Evolutionary conservation across 768 basidiomycete species (phyloP).

Genomic region (Leccinellum luteum): DNA sequence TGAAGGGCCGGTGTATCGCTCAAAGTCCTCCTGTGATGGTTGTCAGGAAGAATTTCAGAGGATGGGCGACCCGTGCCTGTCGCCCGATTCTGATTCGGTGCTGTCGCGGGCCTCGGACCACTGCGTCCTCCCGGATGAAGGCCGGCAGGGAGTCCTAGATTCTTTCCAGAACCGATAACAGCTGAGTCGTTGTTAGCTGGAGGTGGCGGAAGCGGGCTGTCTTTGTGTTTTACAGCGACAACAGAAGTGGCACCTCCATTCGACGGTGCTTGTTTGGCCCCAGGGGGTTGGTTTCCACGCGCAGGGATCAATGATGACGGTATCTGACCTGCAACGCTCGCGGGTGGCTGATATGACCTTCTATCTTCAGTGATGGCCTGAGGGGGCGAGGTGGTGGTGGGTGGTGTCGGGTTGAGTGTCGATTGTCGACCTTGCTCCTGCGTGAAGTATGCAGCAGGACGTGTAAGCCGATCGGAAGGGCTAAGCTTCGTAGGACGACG

Average conservation of each 20-base stretch:
- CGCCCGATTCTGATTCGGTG: constrained; percentile 13
- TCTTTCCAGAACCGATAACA: constrained; percentile 21
- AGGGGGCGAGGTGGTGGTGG: constrained; percentile 7
- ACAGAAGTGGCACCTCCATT: constrained; percentile 6
- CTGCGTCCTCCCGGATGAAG: constrained; percentile 40
- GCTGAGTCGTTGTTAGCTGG: constrained; percentile 29
- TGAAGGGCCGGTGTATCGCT: constrained; percentile 16
- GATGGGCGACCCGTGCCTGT: constrained; percentile 8
- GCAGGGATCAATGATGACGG: constrained; percentile 27
- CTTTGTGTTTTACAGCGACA: constrained; percentile 14
- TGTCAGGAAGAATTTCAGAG: constrained; percentile 8
- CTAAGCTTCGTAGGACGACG: constrained; percentile 54
- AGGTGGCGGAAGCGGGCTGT: constrained; percentile 41
- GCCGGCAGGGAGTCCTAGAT: constrained; percentile 34
- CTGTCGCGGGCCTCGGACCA: constrained; percentile 18
- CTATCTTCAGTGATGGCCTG: constrained; percentile 4
- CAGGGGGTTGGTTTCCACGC: constrained; percentile 4
- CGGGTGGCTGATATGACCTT: constrained; percentile 5
- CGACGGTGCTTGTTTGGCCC: constrained; percentile 6
- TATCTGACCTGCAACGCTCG: constrained; percentile 6
- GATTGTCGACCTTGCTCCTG: constrained; percentile 24
- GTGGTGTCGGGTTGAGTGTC: constrained; percentile 11
- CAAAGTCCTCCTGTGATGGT: constrained; percentile 5
- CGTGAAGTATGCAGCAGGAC: constrained; percentile 32
- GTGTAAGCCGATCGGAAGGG: constrained; percentile 49